These are phyloP conservation scores for Microthyrium microscopicum DNA, from an alignment of 2,329 filamentous ascomycete genomes.

Conservation along the genomic window DNA sequence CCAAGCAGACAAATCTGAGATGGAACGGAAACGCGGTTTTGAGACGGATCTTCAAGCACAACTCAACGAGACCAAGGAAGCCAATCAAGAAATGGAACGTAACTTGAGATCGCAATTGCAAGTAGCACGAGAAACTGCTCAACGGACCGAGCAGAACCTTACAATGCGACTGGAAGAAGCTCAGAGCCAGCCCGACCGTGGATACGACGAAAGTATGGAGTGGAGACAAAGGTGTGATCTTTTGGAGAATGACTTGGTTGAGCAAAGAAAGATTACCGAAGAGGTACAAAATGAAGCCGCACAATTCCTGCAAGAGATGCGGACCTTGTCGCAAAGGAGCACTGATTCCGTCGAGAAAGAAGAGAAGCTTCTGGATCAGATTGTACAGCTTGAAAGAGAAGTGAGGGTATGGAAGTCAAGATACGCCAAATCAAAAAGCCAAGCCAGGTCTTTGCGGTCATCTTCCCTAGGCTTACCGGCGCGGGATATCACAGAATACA, in stretches of 20 bases:
- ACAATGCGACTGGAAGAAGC: not conserved
- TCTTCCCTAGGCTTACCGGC: slow-evolving; percentile 61
- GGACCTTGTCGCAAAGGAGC: slow-evolving; percentile 64
- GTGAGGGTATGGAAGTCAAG: slow-evolving; percentile 80
- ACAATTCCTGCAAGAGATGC: slow-evolving; percentile 78
- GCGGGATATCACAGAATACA: slow-evolving; percentile 46
- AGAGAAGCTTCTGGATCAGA: slow-evolving; percentile 56
- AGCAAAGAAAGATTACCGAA: slow-evolving; percentile 71
- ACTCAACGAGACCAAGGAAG: slow-evolving; percentile 31
- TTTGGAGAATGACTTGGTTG: slow-evolving; percentile 44
- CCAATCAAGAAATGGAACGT: slow-evolving; percentile 10
- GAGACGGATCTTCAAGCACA: slow-evolving; percentile 47
- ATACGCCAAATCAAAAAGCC: slow-evolving; percentile 76
- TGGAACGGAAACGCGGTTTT: slow-evolving; percentile 39
- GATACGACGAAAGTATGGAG: slow-evolving; percentile 14
- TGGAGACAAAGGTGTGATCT: slow-evolving; percentile 24
- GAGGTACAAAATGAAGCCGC: slow-evolving; percentile 75
- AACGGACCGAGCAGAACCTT: not conserved
- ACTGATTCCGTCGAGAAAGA: slow-evolving; percentile 67
- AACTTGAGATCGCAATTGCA: slow-evolving; percentile 7
- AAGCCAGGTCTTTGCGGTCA: slow-evolving; percentile 63
- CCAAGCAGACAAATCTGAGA: slow-evolving; percentile 48
- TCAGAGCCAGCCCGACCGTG: slow-evolving; percentile 10
- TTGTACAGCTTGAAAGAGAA: slow-evolving; percentile 64
- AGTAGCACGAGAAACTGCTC: not conserved